Evolutionary conservation across 1,284 basidiomycete species (phyloP), one percentile per base, ranked within the genome.

Genomic region (Puccinia polysora): DNA sequence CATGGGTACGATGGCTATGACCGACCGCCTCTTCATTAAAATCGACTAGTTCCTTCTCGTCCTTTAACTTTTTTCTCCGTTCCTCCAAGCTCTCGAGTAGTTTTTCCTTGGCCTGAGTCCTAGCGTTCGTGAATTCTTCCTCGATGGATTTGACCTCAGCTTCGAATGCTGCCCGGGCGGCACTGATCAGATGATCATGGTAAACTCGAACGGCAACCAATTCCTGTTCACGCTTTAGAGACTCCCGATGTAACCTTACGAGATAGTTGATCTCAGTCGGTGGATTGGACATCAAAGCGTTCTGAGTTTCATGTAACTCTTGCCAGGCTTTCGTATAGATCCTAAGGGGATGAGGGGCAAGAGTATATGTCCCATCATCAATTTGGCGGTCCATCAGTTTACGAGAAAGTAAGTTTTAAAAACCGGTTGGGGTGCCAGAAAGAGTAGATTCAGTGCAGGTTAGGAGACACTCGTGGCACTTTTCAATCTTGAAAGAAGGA

Each of bases 21-120:
- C 69, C 69, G 32, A 64, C 69, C 12, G 69, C 59, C 28, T 71
- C 69, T 25, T 71, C 69, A 18, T 71, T 71, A 36, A 71, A 71
- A 40, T 71, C 69, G 23, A 71, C 59, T 6, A 71, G 38, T 63
- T 84, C 83, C 76, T 83, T 83, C 75, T 84, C 83, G 69, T 83
- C 83, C 47, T 81, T 78, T 43, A 83, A 75, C 68, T 82, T 81
- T 74, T 81, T 78, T 55, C 82, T 75, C 34, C 82, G 75, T 73
- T 84, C 83, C 74, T 84, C 83, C 36, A 83, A 78, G 2, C 80
- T 79, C n/a, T 80, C 81, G 10, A 83, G 73, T 45, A 84, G 73
- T 40, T 81, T 76, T 74, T 82, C 80, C 36, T 79, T 79, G 7
- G 81, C 80, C 25, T 79, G 79, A 64, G 81, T 81, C 32, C 80